These are phyloP conservation scores for Tillandsia leiboldiana DNA, from an alignment of 176 grass and related monocot genomes.

Conservation along the genomic window DNA sequence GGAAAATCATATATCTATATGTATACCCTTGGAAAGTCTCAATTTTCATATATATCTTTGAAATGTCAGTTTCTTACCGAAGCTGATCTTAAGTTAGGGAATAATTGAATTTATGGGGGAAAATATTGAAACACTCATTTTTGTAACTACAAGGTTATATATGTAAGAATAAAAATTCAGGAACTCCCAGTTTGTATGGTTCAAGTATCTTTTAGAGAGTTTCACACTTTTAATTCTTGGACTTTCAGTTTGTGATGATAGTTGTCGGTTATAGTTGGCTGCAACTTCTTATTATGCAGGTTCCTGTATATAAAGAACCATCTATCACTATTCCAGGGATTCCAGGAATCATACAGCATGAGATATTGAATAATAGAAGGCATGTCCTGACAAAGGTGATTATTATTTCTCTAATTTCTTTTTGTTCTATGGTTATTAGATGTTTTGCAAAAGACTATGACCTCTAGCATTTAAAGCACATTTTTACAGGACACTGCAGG, in stretches of 20 bases:
- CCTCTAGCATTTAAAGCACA: background rate
- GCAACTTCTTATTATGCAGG: conserved; percentile 25
- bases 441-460: background rate
- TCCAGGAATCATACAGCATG: conserved; percentile 77
- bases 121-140: no score
- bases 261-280: background rate
- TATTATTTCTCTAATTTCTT: conserved; percentile 11
- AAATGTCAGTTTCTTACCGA: no score
- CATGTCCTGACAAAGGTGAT: conserved; percentile 95
- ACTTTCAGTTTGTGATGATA: background rate
- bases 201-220: no score
- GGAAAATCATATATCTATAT: no score
- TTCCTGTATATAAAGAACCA: conserved; percentile 85
- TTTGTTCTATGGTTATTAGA: background rate
- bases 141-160: no score
- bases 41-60: no score
- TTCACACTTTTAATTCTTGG: no score
- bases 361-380: conserved; percentile 96
- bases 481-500: conserved; percentile 63
- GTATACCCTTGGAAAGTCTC: no score
- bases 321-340: conserved; percentile 62
- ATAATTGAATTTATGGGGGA: no score
- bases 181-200: no score
- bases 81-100: no score
- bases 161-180: no score